phyloP scores from a whole-genome alignment of 192 early-diverging fungal species.

The Podila epigama region DNA sequence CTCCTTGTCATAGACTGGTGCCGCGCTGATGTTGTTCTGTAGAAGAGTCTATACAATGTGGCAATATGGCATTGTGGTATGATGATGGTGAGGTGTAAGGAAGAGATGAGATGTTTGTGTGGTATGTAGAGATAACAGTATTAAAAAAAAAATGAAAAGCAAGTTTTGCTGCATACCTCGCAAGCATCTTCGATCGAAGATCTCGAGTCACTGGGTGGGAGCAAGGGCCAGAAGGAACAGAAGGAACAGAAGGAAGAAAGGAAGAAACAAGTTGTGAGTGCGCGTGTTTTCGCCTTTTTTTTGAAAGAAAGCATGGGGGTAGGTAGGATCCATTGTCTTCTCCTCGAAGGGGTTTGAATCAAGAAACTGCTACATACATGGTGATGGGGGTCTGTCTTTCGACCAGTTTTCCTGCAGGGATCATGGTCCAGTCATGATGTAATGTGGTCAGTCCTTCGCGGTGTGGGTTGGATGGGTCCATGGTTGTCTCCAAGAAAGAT shows the following conservation, averaged over 20 bases:
- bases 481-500: not conserved
- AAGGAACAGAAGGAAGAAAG: no score
- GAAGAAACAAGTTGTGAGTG: not conserved
- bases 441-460: constrained; percentile 56
- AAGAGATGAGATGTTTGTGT: not conserved
- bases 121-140: no score
- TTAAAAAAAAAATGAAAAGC: not conserved
- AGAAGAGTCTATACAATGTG: constrained; percentile 56
- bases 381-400: constrained; percentile 67
- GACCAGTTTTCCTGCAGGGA: constrained; percentile 65
- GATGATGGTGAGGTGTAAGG: not conserved
- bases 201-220: constrained; percentile 52
- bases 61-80: no score
- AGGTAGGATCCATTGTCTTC: not conserved
- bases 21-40: constrained; percentile 77
- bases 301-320: no score
- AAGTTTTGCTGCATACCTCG: constrained; percentile 37
- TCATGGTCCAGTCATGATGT: constrained; percentile 68
- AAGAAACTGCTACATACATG: constrained; percentile 54
- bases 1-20: constrained; percentile 72
- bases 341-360: not conserved
- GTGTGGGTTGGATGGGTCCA: constrained; percentile 15
- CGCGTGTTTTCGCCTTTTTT: not conserved
- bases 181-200: constrained; percentile 76
- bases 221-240: not conserved